Conservation (phyloP, 257 asterid species). For the Solanum chiquidenum region DNA sequence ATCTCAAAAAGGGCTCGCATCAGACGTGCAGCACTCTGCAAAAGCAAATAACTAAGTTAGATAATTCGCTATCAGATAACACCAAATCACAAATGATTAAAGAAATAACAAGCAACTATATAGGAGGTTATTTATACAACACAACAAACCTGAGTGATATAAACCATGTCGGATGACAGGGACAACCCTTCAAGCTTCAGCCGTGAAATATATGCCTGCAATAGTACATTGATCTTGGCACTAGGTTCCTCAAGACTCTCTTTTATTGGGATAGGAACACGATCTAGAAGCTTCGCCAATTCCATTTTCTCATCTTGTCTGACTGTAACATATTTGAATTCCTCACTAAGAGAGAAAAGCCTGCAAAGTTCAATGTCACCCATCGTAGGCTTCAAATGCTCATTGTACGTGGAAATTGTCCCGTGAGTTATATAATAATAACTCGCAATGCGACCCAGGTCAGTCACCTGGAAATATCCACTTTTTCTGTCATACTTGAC, state of each 20-base stretch:
- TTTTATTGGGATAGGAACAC: slow-evolving; percentile 34
- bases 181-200: slow-evolving; percentile 37
- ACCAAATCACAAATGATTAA: background rate
- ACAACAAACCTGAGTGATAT: slow-evolving; percentile 27
- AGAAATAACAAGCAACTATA: background rate
- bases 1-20: slow-evolving; percentile 37
- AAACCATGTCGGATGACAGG: slow-evolving; percentile 36
- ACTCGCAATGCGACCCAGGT: slow-evolving; percentile 42
- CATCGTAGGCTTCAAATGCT: slow-evolving; percentile 37
- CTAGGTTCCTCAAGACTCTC: slow-evolving; percentile 41
- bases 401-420: slow-evolving; percentile 29
- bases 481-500: slow-evolving; percentile 32
- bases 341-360: slow-evolving; percentile 37
- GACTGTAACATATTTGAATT: slow-evolving; percentile 32
- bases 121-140: background rate
- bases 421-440: slow-evolving; percentile 39
- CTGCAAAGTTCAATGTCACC: slow-evolving; percentile 41
- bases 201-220: slow-evolving; percentile 32
- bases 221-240: slow-evolving; percentile 36
- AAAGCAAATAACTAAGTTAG: background rate
- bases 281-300: slow-evolving; percentile 31
- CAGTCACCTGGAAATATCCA: slow-evolving; percentile 41
- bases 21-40: slow-evolving; percentile 39
- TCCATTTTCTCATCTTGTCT: slow-evolving; percentile 39
- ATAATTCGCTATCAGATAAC: background rate